These are phyloP conservation scores for Dentipellis sp. DNA, from an alignment of 768 basidiomycete species.

Conservation along the genomic window DNA sequence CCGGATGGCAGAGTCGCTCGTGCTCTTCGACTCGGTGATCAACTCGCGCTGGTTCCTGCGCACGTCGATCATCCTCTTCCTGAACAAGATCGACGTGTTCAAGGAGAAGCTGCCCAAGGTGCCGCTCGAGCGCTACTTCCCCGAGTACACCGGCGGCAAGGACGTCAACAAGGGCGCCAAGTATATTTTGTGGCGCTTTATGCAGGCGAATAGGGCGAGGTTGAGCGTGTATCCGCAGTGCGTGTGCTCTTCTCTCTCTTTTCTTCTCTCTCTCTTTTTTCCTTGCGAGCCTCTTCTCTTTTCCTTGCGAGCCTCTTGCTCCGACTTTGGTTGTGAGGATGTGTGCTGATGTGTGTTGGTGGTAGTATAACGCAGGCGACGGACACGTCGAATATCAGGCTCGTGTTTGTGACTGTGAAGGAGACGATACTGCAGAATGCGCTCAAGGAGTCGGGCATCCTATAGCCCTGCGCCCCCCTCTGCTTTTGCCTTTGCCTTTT, in stretches of 20 bases:
- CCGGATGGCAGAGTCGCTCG: slow-evolving; percentile 65
- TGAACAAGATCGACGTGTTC: slow-evolving; percentile 73
- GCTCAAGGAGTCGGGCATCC: slow-evolving; percentile 76
- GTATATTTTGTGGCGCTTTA: slow-evolving; percentile 91
- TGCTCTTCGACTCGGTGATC: slow-evolving; percentile 70
- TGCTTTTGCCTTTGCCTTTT: no score
- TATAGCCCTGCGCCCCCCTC: slow-evolving; percentile 26
- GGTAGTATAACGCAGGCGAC: slow-evolving; percentile 80
- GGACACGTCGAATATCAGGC: slow-evolving; percentile 73
- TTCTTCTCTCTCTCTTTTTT: no score
- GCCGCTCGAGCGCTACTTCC: slow-evolving; percentile 71
- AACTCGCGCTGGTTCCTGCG: slow-evolving; percentile 73
- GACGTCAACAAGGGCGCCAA: slow-evolving; percentile 94
- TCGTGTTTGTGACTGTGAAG: slow-evolving; percentile 84
- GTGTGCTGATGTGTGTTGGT: neutral
- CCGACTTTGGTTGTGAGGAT: no score
- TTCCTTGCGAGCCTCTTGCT: no score
- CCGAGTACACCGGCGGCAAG: slow-evolving; percentile 81
- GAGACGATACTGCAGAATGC: slow-evolving; percentile 92
- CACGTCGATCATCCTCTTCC: slow-evolving; percentile 56
- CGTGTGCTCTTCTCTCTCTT: slow-evolving; percentile 15
- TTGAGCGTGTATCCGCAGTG: slow-evolving; percentile 90
- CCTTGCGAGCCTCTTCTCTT: no score
- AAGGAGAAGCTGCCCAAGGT: slow-evolving; percentile 66
- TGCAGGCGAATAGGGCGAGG: slow-evolving; percentile 79